These are phyloP conservation scores for Gossypium sturtianum DNA, from an alignment of 345 rosid species.

Conservation along the genomic window DNA sequence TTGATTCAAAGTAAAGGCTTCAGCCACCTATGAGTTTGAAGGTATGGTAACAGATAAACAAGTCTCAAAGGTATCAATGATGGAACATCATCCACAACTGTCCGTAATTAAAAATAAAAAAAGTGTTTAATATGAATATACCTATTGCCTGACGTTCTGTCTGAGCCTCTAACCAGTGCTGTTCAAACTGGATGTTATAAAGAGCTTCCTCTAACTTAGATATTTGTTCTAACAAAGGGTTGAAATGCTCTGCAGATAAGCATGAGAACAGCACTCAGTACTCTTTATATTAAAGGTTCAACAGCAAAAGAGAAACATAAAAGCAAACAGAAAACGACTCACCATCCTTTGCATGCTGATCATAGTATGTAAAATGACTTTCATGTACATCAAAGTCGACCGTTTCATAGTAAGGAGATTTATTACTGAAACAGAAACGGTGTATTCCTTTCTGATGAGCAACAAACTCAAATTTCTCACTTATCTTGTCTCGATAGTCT, in stretches of 20 bases:
- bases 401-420: conserved; percentile 68
- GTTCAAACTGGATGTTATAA: conserved; percentile 64
- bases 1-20: neutral
- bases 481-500: conserved; percentile 54
- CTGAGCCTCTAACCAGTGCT: conserved; percentile 77
- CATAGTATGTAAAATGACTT: conserved; percentile 52
- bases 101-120: neutral
- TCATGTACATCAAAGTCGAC: conserved; percentile 66
- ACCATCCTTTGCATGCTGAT: conserved; percentile 79
- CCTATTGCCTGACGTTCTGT: conserved; percentile 76
- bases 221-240: conserved; percentile 57
- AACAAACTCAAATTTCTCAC: conserved; percentile 59
- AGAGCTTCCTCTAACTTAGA: conserved; percentile 64
- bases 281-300: neutral
- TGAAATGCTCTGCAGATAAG: conserved; percentile 52
- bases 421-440: conserved; percentile 65
- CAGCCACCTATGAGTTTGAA: neutral
- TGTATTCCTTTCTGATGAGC: conserved; percentile 59
- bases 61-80: neutral
- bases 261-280: neutral
- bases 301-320: neutral
- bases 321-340: neutral
- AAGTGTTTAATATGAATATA: conserved; percentile 5
- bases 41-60: neutral
- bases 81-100: neutral